A percentile compares a stretch with the other conserved stretches of the same genome.
These are phyloP conservation scores for Osmanthus fragrans DNA, from an alignment of 257 asterid species.

Conservation along the genomic window DNA sequence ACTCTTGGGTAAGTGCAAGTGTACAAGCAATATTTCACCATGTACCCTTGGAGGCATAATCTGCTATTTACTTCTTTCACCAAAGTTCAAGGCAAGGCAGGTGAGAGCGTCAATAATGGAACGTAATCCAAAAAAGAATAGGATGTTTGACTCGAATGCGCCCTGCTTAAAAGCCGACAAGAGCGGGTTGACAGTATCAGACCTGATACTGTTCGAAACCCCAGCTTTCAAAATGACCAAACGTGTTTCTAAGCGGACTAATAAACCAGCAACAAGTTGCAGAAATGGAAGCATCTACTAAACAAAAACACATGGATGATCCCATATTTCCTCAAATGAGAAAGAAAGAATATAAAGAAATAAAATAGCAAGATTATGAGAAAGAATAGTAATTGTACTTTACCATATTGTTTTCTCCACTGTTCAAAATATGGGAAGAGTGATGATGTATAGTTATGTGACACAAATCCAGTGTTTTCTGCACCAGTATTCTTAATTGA, in stretches of 20 bases:
- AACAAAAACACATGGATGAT: too few species aligned
- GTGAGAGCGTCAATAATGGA: too few species aligned
- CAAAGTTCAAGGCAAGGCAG: too few species aligned
- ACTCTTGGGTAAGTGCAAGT: too few species aligned
- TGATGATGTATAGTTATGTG: slow-evolving; percentile 82
- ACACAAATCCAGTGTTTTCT: slow-evolving; percentile 48
- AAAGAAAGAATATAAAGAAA: background rate
- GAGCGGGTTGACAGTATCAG: background rate
- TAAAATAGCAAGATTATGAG: too few species aligned
- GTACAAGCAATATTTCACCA: too few species aligned
- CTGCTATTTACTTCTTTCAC: too few species aligned
- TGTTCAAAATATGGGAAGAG: slow-evolving; percentile 84
- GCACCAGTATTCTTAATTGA: slow-evolving; percentile 13
- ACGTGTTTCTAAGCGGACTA: too few species aligned
- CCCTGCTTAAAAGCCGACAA: background rate
- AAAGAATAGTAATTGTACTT: background rate
- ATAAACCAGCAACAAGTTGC: background rate
- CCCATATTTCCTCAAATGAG: background rate
- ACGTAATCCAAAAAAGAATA: too few species aligned
- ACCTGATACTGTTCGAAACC: too few species aligned
- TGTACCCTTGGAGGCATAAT: too few species aligned
- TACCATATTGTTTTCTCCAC: slow-evolving; percentile 84
- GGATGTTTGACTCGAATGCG: background rate
- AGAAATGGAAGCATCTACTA: background rate
- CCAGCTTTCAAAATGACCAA: too few species aligned